These are phyloP conservation scores for Neltuma alba DNA, from an alignment of 306 rosid genomes.

Conservation along the genomic window DNA sequence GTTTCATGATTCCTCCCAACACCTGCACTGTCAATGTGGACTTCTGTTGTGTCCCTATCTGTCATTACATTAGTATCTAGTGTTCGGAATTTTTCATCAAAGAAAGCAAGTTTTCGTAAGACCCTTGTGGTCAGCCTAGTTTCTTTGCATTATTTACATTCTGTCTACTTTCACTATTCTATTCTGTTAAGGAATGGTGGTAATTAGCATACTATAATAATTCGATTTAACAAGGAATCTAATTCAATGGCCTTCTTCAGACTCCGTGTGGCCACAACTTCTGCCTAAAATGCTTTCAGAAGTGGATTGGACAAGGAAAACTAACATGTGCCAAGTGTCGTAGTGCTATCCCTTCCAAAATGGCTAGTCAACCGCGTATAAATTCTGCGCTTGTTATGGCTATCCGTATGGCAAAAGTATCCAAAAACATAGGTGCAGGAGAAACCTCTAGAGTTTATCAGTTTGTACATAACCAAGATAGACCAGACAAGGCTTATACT, in stretches of 20 bases:
- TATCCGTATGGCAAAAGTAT: constrained; percentile 66
- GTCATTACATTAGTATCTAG: background rate
- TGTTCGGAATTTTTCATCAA: background rate
- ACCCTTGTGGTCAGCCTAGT: background rate
- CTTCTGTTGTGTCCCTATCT: background rate
- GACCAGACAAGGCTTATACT: constrained; percentile 64
- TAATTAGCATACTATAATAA: background rate
- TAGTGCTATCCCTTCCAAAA: constrained; percentile 50
- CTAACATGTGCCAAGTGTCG: constrained; percentile 68
- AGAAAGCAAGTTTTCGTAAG: background rate
- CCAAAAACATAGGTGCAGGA: constrained; percentile 28
- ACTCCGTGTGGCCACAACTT: constrained; percentile 87
- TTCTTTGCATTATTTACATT: background rate
- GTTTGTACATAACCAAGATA: constrained; percentile 57
- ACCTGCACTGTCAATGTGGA: background rate
- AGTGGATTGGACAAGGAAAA: constrained; percentile 67
- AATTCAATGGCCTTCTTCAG: constrained; percentile 32
- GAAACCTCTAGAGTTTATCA: constrained; percentile 50
- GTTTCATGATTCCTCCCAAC: background rate
- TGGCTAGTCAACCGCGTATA: constrained; percentile 75
- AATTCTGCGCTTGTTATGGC: constrained; percentile 67
- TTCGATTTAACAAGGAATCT: background rate
- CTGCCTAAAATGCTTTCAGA: constrained; percentile 77
- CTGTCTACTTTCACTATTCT: background rate
- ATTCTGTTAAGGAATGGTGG: background rate